phyloP scores from a whole-genome alignment of 345 rosid species.

The Eutrema yunnanense region DNA sequence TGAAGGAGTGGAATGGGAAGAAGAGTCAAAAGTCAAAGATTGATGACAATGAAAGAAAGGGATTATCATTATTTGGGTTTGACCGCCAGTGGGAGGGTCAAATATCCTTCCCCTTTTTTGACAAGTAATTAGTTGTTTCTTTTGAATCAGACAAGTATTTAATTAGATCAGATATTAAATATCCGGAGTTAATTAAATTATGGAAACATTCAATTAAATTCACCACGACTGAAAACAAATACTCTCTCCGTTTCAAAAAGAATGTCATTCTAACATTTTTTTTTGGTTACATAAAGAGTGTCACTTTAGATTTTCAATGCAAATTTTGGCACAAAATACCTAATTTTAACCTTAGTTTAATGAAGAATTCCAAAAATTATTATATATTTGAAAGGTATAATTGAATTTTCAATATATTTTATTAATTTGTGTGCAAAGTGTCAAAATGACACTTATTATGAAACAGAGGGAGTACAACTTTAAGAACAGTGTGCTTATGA shows the following conservation, averaged over 20 bases:
- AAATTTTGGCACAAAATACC: too few species aligned
- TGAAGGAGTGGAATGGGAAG: not conserved
- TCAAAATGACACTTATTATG: too few species aligned
- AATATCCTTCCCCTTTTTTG: slow-evolving; percentile 10
- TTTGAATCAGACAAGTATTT: slow-evolving; percentile 14
- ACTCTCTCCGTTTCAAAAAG: too few species aligned
- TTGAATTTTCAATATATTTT: too few species aligned
- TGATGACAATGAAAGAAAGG: slow-evolving; percentile 42
- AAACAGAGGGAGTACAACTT: too few species aligned
- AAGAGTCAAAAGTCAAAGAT: slow-evolving; percentile 42
- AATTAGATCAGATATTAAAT: not conserved
- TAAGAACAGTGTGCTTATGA: not conserved
- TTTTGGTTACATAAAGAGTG: too few species aligned
- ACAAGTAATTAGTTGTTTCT: slow-evolving; percentile 13
- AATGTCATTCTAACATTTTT: too few species aligned
- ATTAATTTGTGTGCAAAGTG: too few species aligned
- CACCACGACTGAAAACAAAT: not conserved
- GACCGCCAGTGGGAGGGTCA: slow-evolving; percentile 41
- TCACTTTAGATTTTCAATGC: too few species aligned
- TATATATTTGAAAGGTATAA: too few species aligned
- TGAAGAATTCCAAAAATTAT: too few species aligned
- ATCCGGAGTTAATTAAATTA: not conserved
- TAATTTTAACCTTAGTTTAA: too few species aligned
- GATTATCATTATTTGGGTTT: slow-evolving; percentile 35
- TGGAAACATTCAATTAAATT: not conserved